Base-by-base conservation (phyloP, 768 basidiomycete species). In the Kwoniella dejecticola region DNA sequence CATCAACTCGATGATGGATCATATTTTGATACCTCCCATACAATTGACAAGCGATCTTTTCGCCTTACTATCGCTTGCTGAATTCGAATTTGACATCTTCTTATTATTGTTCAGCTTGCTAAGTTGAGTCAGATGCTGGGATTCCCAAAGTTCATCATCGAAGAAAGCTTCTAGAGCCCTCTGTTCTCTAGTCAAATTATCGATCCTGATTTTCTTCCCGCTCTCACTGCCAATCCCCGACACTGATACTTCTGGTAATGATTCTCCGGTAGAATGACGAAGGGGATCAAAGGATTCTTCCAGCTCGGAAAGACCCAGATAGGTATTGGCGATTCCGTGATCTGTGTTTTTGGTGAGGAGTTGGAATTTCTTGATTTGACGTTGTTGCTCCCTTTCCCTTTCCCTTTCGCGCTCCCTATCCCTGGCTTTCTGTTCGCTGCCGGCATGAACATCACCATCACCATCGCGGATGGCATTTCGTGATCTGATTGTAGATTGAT, bases 291-390 rank as follows among this genome's bases (percentile, higher is more conserved):
- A n/a, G 17, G 57, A 60, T 23, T 63, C 68, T 17, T 27, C 55
- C 30, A 59, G 46, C 13, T 52, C 52, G 33, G 50, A 67, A 6
- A 76, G 41, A 24, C 36, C 56, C 1, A 76, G 29, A 45, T 76
- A 76, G 1, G 67, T 68, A 52, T 55, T 48, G 0, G 72, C 77
- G 4, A 78, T 65, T 0, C 47, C 55, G 17, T 57, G 56, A 61
- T 78, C 75, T 3, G 52, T 48, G 0, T 62, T 69, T 49, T 78
- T 78, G 10, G 75, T 78, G 30, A 78, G 26, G 4, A 78, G 54
- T 54, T 78, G 77, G 57, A 78, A 78, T 55, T 71, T 54, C 48
- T 76, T 76, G 23, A 76, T 15, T n/a, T 52, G 36, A 4, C 67
- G 52, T 36, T 70, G 63, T 36, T 59, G 49, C 33, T 63, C 59